These are phyloP conservation scores for Phlebiopsis gigantea DNA, from an alignment of 768 basidiomycete species.

Conservation along the genomic window DNA sequence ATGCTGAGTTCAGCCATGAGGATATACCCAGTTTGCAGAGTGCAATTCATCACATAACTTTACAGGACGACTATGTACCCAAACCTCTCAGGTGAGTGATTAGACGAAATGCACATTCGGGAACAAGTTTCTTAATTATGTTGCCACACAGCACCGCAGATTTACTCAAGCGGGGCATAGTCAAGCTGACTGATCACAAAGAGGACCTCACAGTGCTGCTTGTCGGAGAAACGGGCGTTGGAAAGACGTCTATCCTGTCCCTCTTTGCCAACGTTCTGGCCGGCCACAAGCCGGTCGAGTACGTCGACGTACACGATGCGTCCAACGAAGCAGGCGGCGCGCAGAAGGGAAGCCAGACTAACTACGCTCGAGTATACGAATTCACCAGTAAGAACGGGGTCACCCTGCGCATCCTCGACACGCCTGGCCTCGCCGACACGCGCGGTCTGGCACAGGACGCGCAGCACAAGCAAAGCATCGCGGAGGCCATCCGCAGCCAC, in stretches of 20 bases:
- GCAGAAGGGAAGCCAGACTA: conserved; percentile 10
- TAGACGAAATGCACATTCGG: no score
- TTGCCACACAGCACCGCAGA: background rate
- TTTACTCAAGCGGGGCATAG: background rate
- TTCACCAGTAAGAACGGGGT: conserved; percentile 4
- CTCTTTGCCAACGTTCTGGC: background rate
- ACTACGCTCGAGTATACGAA: conserved; percentile 5
- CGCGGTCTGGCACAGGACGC: conserved; percentile 24
- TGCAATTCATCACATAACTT: no score
- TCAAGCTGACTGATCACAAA: background rate
- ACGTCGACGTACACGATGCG: background rate
- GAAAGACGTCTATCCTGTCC: background rate
- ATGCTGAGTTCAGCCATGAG: no score
- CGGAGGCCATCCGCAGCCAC: conserved; percentile 18
- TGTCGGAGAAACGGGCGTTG: background rate
- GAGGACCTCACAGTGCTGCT: background rate
- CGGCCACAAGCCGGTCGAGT: background rate
- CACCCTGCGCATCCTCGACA: conserved; percentile 23
- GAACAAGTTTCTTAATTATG: no score
- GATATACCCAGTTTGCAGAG: no score
- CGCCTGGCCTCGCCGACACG: conserved; percentile 27
- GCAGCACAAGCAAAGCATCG: conserved; percentile 23
- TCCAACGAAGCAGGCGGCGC: background rate
- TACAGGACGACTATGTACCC: no score
- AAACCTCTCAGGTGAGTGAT: no score